Conservation (phyloP, 2,329 filamentous ascomycete species). For the Blumeriella jaapii region DNA sequence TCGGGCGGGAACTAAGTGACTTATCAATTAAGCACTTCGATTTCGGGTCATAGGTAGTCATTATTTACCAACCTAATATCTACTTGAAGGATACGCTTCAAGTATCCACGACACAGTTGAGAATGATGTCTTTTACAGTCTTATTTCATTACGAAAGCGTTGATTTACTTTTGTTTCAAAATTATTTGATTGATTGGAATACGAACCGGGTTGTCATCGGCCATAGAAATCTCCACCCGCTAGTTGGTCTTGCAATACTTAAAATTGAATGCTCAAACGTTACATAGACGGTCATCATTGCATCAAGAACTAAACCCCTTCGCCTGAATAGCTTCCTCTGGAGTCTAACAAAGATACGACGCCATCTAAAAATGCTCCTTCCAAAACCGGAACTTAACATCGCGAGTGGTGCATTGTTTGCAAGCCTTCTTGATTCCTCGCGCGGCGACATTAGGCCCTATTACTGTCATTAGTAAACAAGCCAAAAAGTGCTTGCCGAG, state of each 20-base stretch:
- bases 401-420: constrained; percentile 56
- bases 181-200: no score
- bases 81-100: no score
- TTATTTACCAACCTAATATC: no score
- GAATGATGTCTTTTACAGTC: no score
- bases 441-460: constrained; percentile 40
- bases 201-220: no score
- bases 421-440: constrained; percentile 77
- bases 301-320: constrained; percentile 6
- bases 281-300: no score
- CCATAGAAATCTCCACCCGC: no score
- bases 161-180: no score
- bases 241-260: constrained; percentile 8
- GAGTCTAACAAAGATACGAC: neutral
- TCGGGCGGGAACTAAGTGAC: neutral
- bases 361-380: constrained; percentile 71
- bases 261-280: constrained; percentile 6
- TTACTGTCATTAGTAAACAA: constrained; percentile 8
- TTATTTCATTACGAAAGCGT: no score
- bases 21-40: constrained; percentile 2
- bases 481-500: neutral
- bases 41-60: no score
- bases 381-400: constrained; percentile 95
- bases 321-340: neutral
- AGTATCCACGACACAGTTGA: no score